phyloP scores from a whole-genome alignment of 1,284 basidiomycete genomes.

The Trichosporon sp. region DNA sequence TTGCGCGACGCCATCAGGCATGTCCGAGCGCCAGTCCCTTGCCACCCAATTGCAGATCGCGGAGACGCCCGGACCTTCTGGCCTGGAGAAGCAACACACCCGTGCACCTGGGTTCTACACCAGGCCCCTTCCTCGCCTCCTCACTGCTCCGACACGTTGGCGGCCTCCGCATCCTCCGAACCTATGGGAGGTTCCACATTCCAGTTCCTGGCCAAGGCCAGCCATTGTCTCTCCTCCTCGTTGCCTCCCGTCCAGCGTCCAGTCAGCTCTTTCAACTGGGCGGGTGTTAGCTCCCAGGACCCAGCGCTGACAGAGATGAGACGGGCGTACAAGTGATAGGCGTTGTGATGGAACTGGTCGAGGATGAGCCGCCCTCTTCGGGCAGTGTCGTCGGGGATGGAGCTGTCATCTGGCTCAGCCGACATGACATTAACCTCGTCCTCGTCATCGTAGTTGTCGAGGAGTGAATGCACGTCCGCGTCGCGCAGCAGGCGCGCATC shows the following conservation, averaged over 20 bases:
- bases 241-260: constrained; percentile 7
- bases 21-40: not conserved
- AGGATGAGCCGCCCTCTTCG: constrained; percentile 36
- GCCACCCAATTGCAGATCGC: not conserved
- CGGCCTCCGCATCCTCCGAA: not conserved
- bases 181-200: constrained; percentile 17
- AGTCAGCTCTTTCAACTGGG: constrained; percentile 14
- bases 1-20: not conserved
- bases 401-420: not conserved
- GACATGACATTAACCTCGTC: constrained; percentile 1
- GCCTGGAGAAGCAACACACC: not conserved
- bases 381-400: constrained; percentile 24
- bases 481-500: constrained; percentile 29
- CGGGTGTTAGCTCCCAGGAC: constrained; percentile 20
- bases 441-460: constrained; percentile 16
- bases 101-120: not conserved
- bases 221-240: constrained; percentile 13
- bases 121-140: not conserved
- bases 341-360: constrained; percentile 41
- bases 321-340: constrained; percentile 36
- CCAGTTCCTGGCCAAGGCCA: constrained; percentile 18
- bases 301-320: constrained; percentile 20
- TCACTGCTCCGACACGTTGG: not conserved
- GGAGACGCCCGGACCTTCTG: not conserved
- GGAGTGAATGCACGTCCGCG: constrained; percentile 17